Base-by-base conservation (phyloP, 2,329 filamentous ascomycete species). In the Fusarium sp. region DNA sequence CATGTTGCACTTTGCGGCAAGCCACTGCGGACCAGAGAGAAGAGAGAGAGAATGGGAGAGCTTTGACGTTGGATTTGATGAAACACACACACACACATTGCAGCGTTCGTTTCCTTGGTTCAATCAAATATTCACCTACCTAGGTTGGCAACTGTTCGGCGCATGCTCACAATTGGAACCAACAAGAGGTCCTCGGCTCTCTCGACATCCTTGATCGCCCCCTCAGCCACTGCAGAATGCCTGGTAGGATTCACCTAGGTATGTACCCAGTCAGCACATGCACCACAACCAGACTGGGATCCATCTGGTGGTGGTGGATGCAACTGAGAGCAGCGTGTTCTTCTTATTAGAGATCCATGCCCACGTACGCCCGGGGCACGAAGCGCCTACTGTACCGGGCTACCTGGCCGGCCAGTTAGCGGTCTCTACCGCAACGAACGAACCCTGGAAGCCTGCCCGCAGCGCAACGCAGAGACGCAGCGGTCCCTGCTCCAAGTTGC, bases 1-100 rank as follows among this genome's bases (percentile, higher is more conserved):
- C 25, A 11, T 23, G 44, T 49, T 59, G 16, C 25, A 67, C 49
- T 51, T 54, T 54, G 50, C 11, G 31, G 29, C 29, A 54, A 54
- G 50, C 29, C 31, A 25, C 50, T 23, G 50, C 20, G 18, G 18
- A 34, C 18, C 50, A 51, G 16, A 53, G 10, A 34, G 42, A 46
- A 25, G 50, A 36, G 10, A 36, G 10, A 46, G 23, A 46, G 18
- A 13, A 33, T 16, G 18, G 11, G 50, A 36, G 29, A 51, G 49
- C n/a, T 51, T 51, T 31, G 49, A 13, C 49, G 27, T 51, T 51
- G 49, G 49, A 14, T 31, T 20, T 33, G 16, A 31, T 51, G 44
- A 27, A 27, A 27, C 44, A 49, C 18, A 40, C 16, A 42, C 18
- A 27, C 42, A 49, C 18, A 20, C 16, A 44, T 8, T 14, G 20